Percentiles rank a stretch among this genome's conserved stretches.
phyloP scores from a whole-genome alignment of 169 alveolate species.

The Eimeria zaria region DNA sequence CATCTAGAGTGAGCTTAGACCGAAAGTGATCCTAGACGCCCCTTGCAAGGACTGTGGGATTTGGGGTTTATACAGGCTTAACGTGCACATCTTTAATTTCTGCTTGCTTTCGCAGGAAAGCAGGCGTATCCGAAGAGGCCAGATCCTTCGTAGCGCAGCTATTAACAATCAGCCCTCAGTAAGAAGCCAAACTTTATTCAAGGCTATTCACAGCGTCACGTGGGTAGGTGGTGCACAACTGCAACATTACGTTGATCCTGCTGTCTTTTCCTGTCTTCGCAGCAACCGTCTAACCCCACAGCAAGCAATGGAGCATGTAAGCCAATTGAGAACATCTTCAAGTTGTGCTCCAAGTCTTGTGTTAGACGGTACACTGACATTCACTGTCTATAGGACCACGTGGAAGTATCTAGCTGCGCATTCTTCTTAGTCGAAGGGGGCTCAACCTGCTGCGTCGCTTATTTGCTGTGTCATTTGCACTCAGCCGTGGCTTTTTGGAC shows the following conservation, averaged over 20 bases:
- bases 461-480: neutral
- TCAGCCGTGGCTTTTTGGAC: slow-evolving; percentile 79
- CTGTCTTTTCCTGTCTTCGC: neutral
- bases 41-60: neutral
- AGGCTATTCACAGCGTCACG: neutral
- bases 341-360: neutral
- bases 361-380: neutral
- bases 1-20: slow-evolving; percentile 41
- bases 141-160: slow-evolving; percentile 62
- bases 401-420: neutral
- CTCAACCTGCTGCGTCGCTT: neutral
- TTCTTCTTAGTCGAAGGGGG: neutral
- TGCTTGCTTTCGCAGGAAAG: slow-evolving; percentile 5
- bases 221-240: neutral
- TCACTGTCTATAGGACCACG: neutral
- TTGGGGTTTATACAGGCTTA: neutral
- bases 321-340: neutral
- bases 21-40: neutral
- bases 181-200: neutral
- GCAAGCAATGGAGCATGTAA: slow-evolving; percentile 69
- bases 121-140: slow-evolving; percentile 76
- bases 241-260: slow-evolving; percentile 1
- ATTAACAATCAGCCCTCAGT: slow-evolving; percentile 64
- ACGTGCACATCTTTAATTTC: neutral
- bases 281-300: slow-evolving; percentile 75